phyloP scores from a whole-genome alignment of 1,139 yeast species.

The Candida freyschussii region DNA sequence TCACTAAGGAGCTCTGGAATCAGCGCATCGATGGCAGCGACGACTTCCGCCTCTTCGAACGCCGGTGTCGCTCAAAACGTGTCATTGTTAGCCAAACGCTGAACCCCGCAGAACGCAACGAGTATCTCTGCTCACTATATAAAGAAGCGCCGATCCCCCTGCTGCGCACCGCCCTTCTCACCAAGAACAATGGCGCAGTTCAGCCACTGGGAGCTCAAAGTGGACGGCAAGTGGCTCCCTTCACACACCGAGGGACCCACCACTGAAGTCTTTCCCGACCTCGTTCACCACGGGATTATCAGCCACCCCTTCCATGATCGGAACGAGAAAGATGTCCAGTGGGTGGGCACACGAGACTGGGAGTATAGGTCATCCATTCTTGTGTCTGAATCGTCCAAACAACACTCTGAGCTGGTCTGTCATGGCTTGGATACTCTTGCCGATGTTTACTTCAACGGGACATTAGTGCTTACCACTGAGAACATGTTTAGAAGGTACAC shows the following conservation, averaged over 20 bases:
- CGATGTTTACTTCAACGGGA: slow-evolving; percentile 13
- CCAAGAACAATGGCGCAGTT: too few species aligned
- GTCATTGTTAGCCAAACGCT: too few species aligned
- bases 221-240: slow-evolving; percentile 9
- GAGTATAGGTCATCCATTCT: slow-evolving; percentile 11
- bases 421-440: slow-evolving; percentile 17
- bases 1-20: too few species aligned
- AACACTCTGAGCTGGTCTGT: slow-evolving; percentile 9
- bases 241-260: slow-evolving; percentile 7
- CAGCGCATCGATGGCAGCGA: too few species aligned
- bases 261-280: slow-evolving; percentile 19
- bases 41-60: too few species aligned
- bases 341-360: slow-evolving; percentile 17
- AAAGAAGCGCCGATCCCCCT: too few species aligned
- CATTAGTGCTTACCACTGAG: slow-evolving; percentile 8
- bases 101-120: too few species aligned
- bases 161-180: too few species aligned
- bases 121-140: too few species aligned
- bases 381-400: background rate
- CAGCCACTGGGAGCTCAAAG: too few species aligned
- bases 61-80: too few species aligned
- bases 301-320: slow-evolving; percentile 14
- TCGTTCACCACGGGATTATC: slow-evolving; percentile 12
- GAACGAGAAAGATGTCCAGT: slow-evolving; percentile 14
- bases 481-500: slow-evolving; percentile 13